Base-by-base conservation (phyloP, 495 filamentous ascomycete species). In the Pseudotulostoma volvatum region DNA sequence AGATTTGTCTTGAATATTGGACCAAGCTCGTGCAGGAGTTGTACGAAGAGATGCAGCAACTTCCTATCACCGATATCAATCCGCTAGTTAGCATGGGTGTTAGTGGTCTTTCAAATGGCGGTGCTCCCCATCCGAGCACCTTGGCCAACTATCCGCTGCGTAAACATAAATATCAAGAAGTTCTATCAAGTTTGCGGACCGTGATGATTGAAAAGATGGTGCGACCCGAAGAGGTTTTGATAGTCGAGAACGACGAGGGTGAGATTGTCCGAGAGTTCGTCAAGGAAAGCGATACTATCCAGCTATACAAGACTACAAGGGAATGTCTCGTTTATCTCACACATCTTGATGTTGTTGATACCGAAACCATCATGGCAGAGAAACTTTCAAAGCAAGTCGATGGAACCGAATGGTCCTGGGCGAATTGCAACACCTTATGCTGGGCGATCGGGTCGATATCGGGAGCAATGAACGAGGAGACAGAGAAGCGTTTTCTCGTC, bases 151-250 rank as follows among this genome's bases (percentile, higher is more conserved):
- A 87, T 50, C 86, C 92, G 15, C 68, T 99, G 16, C 76, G 92
- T 21, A 96, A 96, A 64, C 88, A 99, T 66, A 93, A 93, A 58
- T 99, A 96, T 54, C 77, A 77, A 43, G 84, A 93, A 48, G 79
- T 99, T 9, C 64, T 99, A 14, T 85, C 87, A 7, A 94, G 93
- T 53, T 68, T 99, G 34, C 78, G 90, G 41, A 79, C 84, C 31
- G 90, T 99, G 31, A 99, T 99, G 90, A 95, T 99, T 45, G 90
- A 99, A 65, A 93, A 94, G 61, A 96, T 99, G 90, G 90, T 96
- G 18, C 69, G 84, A 25, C 90, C 90, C 4, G 90, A 99, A 61
- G 92, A 96, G 63, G 92, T 99, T n/a, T 57, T 99, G 43, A 86
- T 99, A 50, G 92, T 99, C 4, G 90, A 99, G 58, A 99, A 99